A percentile compares a stretch with the other conserved stretches of the same genome.
These are phyloP conservation scores for Oryza punctata DNA, from an alignment of 176 grass and related monocot genomes.

Conservation along the genomic window DNA sequence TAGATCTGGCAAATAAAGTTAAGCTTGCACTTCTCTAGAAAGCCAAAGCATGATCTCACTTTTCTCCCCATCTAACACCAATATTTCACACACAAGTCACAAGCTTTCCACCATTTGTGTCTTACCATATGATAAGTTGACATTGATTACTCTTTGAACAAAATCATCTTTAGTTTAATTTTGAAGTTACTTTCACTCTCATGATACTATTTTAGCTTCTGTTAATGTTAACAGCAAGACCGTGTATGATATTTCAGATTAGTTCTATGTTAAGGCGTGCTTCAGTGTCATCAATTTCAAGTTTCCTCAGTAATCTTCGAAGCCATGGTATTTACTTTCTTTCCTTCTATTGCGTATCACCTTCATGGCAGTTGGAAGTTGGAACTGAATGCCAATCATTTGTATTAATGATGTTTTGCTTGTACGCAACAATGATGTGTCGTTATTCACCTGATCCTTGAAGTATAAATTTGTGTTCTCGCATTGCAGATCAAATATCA, in stretches of 20 bases:
- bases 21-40: conserved; percentile 2
- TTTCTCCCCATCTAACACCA: background rate
- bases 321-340: conserved; percentile 61
- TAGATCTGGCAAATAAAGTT: conserved; percentile 11
- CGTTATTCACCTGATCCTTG: background rate
- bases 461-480: conserved; percentile 3
- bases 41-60: conserved; percentile 17
- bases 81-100: conserved; percentile 4
- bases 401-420: conserved; percentile 4
- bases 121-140: conserved; percentile 8
- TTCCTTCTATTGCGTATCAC: background rate
- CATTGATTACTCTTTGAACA: conserved; percentile 23
- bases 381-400: background rate
- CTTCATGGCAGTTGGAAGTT: conserved; percentile 1
- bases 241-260: conserved; percentile 70
- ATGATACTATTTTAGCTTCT: conserved; percentile 20
- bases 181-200: background rate
- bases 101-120: conserved; percentile 18
- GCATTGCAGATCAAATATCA: conserved; percentile 83
- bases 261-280: conserved; percentile 74
- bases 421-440: background rate
- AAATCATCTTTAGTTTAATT: conserved; percentile 24
- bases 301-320: conserved; percentile 77
- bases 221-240: conserved; percentile 23
- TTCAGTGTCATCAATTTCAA: conserved; percentile 68